Conservation (phyloP, 176 grass and related monocot genomes). For the Canna indica region DNA sequence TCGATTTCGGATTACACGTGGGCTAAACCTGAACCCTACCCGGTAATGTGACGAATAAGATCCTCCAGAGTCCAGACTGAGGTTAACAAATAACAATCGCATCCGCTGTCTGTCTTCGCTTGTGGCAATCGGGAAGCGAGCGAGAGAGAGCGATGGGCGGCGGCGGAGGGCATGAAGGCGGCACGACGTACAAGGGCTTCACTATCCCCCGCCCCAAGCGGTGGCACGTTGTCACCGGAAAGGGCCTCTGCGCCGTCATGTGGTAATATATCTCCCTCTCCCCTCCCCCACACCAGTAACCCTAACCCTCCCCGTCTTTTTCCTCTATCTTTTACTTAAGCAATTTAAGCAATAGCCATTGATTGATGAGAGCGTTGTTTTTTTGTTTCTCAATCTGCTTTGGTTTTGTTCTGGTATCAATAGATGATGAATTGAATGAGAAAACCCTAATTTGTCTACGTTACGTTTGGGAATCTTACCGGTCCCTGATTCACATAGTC, state of each 20-base stretch:
- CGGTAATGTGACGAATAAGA: neutral
- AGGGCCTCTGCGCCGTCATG: conserved; percentile 91
- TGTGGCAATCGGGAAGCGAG: too few species aligned
- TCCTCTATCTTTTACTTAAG: neutral
- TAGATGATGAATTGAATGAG: neutral
- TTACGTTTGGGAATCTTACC: neutral
- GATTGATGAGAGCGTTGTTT: too few species aligned
- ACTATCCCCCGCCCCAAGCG: conserved; percentile 74
- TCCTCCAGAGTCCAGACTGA: too few species aligned
- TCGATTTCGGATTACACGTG: neutral
- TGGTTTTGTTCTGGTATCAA: neutral
- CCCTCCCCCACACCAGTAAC: too few species aligned
- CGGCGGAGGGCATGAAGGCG: conserved; percentile 38
- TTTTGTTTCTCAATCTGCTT: too few species aligned
- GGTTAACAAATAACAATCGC: too few species aligned
- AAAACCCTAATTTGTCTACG: neutral
- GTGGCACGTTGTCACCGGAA: conserved; percentile 76
- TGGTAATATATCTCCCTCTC: conserved; percentile 64
- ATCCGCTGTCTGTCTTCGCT: neutral
- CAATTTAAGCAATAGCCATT: neutral
- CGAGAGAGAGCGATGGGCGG: conserved; percentile 1
- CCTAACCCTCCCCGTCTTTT: neutral
- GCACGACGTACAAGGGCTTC: conserved; percentile 91
- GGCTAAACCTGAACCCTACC: neutral
- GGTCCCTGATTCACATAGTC: neutral